phyloP scores from a whole-genome alignment of 805 yeast species.

The Teunomyces panamensis region DNA sequence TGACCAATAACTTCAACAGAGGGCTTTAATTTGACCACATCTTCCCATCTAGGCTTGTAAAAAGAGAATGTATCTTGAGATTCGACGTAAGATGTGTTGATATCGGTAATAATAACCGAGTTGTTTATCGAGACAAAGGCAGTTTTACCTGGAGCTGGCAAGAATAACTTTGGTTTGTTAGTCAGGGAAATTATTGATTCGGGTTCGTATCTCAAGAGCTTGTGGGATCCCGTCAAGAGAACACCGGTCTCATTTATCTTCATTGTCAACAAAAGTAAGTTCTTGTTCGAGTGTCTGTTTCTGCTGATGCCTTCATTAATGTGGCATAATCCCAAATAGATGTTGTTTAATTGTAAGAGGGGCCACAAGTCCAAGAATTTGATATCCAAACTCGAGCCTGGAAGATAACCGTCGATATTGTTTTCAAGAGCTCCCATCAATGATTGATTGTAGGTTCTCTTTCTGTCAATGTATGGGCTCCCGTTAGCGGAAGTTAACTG shows the following conservation, averaged over 20 bases:
- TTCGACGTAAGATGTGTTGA: constrained; percentile 35
- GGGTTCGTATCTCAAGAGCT: constrained; percentile 46
- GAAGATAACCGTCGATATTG: constrained; percentile 39
- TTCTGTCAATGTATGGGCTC: constrained; percentile 22
- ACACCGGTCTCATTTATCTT: constrained; percentile 50
- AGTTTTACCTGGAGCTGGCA: constrained; percentile 58
- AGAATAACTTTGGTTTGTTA: constrained; percentile 45
- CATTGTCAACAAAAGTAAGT: constrained; percentile 51
- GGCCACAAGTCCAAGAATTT: constrained; percentile 63
- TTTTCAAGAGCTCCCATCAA: constrained; percentile 28
- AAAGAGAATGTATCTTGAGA: constrained; percentile 19
- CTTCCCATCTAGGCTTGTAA: constrained; percentile 72
- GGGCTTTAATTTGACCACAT: constrained; percentile 56
- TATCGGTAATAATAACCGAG: constrained; percentile 65
- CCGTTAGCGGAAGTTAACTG: constrained; percentile 29
- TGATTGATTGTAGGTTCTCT: constrained; percentile 28
- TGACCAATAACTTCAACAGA: constrained; percentile 55
- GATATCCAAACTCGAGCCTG: constrained; percentile 48
- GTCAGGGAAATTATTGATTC: constrained; percentile 2
- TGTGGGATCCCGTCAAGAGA: constrained; percentile 60
- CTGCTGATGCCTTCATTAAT: constrained; percentile 13
- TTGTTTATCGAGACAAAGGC: constrained; percentile 60
- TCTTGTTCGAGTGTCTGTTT: constrained; percentile 15
- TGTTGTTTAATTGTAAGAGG: constrained; percentile 28
- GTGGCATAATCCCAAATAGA: constrained; percentile 41